These are phyloP conservation scores for Panicum hallii DNA, from an alignment of 202 grass and related monocot species.

Conservation along the genomic window DNA sequence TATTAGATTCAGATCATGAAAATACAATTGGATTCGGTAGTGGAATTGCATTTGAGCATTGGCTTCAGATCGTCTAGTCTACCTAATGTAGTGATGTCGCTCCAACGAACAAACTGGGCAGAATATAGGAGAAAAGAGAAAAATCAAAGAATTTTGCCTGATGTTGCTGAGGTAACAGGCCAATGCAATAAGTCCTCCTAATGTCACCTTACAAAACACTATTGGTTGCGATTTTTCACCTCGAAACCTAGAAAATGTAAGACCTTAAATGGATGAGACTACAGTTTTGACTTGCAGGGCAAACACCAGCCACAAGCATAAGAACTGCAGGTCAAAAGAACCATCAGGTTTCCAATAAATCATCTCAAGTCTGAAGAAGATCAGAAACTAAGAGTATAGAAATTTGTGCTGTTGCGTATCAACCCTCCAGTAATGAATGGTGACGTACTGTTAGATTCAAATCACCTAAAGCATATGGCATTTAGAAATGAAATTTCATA, in stretches of 20 bases:
- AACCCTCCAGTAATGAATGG: background rate
- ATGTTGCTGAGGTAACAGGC: background rate
- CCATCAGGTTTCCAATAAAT: background rate
- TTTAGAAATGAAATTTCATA: background rate
- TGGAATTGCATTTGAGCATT: background rate
- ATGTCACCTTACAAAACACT: background rate
- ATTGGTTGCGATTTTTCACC: background rate
- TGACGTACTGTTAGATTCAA: background rate
- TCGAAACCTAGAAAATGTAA: background rate
- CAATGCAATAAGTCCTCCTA: background rate
- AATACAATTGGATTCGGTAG: background rate
- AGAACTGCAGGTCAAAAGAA: background rate
- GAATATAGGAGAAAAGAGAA: background rate
- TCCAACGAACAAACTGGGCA: background rate
- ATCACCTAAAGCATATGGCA: conserved; percentile 2
- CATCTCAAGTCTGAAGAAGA: background rate
- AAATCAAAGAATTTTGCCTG: background rate
- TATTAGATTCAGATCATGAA: background rate
- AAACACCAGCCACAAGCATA: background rate
- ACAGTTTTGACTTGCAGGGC: background rate
- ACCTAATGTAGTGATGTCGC: background rate
- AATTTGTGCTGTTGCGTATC: background rate
- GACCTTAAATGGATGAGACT: background rate
- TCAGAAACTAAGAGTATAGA: background rate
- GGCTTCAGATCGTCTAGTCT: background rate